Evolutionary conservation across 1,139 yeast species (phyloP).

Genomic region (Yamadazyma dendronema): DNA sequence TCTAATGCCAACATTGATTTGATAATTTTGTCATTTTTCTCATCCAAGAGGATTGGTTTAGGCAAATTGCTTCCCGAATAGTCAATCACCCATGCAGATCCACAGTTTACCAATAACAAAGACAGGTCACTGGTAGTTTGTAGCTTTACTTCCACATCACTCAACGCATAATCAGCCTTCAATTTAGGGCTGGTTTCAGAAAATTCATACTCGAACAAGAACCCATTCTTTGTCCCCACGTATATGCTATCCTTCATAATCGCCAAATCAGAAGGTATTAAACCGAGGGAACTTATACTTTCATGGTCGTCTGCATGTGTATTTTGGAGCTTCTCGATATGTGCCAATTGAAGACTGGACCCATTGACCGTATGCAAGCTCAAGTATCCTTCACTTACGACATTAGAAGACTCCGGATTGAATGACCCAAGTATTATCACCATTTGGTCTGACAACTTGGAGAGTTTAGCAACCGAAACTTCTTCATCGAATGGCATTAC

Average conservation of each 20-base stretch:
- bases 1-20: conserved; percentile 16
- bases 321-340: not conserved
- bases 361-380: not conserved
- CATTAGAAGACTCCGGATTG: no score
- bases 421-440: not conserved
- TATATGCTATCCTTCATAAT: conserved; percentile 11
- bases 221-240: conserved; percentile 35
- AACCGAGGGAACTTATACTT: not conserved
- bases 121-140: conserved; percentile 13
- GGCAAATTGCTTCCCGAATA: conserved; percentile 34
- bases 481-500: not conserved
- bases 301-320: not conserved
- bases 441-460: not conserved
- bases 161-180: conserved; percentile 20
- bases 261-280: conserved; percentile 22
- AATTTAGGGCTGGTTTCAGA: conserved; percentile 9
- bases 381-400: not conserved
- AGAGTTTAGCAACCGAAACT: not conserved
- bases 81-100: conserved; percentile 44
- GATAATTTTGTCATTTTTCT: conserved; percentile 26
- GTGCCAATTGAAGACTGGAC: not conserved
- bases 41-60: conserved; percentile 39
- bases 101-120: conserved; percentile 31
- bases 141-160: conserved; percentile 20
- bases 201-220: conserved; percentile 18